Percentiles rank a stretch among this genome's conserved stretches.
Evolutionary conservation across 306 rosid genomes (phyloP).

Genomic region (Quercus aquifolioides): DNA sequence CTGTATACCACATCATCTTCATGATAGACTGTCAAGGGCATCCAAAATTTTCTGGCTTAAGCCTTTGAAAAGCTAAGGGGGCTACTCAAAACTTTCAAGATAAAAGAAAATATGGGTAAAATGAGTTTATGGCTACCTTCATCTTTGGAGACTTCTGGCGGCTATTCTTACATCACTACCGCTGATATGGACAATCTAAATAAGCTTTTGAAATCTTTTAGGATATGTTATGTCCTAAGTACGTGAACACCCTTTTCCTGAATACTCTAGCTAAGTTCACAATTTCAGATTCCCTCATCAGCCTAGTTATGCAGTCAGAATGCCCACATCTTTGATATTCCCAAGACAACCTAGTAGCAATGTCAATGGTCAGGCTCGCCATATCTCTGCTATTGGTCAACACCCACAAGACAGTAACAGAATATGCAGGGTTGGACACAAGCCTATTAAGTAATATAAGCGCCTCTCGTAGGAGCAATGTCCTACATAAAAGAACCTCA

Average conservation of each 20-base stretch:
- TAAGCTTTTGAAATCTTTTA: slow-evolving; percentile 12
- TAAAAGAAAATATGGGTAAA: neutral
- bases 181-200: slow-evolving; percentile 4
- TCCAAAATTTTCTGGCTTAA: neutral
- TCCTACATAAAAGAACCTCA: slow-evolving; percentile 42
- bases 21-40: neutral
- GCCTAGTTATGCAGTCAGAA: slow-evolving; percentile 38
- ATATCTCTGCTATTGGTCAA: slow-evolving; percentile 62
- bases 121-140: slow-evolving; percentile 10
- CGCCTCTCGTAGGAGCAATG: slow-evolving; percentile 81
- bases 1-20: neutral
- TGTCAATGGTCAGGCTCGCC: slow-evolving; percentile 65
- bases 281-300: slow-evolving; percentile 62
- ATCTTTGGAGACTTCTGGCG: neutral
- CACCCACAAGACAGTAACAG: slow-evolving; percentile 45
- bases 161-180: neutral
- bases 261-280: slow-evolving; percentile 62
- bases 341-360: slow-evolving; percentile 61
- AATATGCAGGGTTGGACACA: slow-evolving; percentile 64
- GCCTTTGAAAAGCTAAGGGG: neutral
- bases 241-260: slow-evolving; percentile 62
- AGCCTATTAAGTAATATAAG: slow-evolving; percentile 82
- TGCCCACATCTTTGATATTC: slow-evolving; percentile 29
- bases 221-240: slow-evolving; percentile 45
- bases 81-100: neutral